Conservation (phyloP, 108 stramenopile genomes). For the Aureococcus anophagefferens region DNA sequence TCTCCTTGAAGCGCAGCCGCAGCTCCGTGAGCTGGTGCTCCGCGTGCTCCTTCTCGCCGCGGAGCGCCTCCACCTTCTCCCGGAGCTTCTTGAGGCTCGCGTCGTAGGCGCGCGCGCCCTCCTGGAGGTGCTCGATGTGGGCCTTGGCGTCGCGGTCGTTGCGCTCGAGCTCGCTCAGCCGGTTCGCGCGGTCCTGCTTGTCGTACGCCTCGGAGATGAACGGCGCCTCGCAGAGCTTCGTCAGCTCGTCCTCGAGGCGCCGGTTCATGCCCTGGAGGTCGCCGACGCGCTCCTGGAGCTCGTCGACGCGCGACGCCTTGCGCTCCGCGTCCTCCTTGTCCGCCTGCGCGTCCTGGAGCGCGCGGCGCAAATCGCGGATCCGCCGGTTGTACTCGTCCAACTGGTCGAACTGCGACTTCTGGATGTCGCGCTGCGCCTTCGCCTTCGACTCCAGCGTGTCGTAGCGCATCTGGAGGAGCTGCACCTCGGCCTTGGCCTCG, state of each 20-base stretch:
- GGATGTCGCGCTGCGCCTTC: constrained; percentile 34
- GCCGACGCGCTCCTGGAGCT: constrained; percentile 30
- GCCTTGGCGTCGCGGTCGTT: constrained; percentile 17
- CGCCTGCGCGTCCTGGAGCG: constrained; percentile 22
- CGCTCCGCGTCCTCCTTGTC: constrained; percentile 31
- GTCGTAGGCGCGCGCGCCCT: constrained; percentile 43
- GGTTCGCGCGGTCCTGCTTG: neutral
- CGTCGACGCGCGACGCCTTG: constrained; percentile 25
- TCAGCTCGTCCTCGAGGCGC: constrained; percentile 38
- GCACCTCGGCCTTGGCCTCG: constrained; percentile 20
- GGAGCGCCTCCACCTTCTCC: constrained; percentile 36
- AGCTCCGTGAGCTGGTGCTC: constrained; percentile 30
- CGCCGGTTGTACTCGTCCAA: constrained; percentile 43
- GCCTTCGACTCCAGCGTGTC: constrained; percentile 40
- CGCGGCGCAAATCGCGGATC: constrained; percentile 17
- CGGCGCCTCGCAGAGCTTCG: constrained; percentile 36
- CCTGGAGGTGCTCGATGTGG: constrained; percentile 44
- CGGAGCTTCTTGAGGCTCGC: constrained; percentile 37
- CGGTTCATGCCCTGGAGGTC: constrained; percentile 30
- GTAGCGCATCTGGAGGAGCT: constrained; percentile 27
- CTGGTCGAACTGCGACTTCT: constrained; percentile 33
- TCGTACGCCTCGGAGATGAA: constrained; percentile 11
- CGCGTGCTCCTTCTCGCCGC: constrained; percentile 28
- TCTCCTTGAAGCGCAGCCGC: neutral
- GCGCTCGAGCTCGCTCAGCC: constrained; percentile 10